These are phyloP conservation scores for Phalaenopsis aphrodite DNA, from an alignment of 106 monocot genomes.

Conservation along the genomic window DNA sequence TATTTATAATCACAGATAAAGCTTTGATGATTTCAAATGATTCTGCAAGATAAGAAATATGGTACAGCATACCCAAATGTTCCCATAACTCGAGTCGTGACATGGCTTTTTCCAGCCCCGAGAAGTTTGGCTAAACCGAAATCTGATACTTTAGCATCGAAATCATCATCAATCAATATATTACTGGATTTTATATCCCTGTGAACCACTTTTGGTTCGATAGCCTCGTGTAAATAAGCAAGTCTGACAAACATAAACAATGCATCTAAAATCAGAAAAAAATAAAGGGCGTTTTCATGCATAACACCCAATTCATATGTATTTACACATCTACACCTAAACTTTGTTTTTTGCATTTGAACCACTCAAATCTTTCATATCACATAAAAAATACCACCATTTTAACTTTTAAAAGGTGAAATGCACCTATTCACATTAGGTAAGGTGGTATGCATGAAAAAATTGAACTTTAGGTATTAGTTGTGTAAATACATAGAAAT, in stretches of 20 bases:
- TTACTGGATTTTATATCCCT: conserved; percentile 60
- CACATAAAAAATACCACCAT: too few relatives aligned
- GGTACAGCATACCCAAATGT: conserved; percentile 42
- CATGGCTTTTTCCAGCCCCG: conserved; percentile 59
- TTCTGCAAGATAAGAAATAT: conserved; percentile 1
- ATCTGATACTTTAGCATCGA: conserved; percentile 57
- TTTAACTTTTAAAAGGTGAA: too few relatives aligned
- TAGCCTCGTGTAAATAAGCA: conserved; percentile 56
- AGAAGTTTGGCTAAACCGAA: conserved; percentile 63
- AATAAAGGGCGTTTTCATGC: neutral
- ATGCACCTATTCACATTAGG: too few relatives aligned
- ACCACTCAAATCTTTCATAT: too few relatives aligned
- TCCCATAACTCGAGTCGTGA: conserved; percentile 60
- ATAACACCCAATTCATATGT: too few relatives aligned
- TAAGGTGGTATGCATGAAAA: too few relatives aligned
- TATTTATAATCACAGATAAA: neutral
- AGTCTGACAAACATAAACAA: conserved; percentile 21
- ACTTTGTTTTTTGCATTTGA: too few relatives aligned
- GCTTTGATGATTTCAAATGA: neutral
- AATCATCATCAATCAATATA: conserved; percentile 55
- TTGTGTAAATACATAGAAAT: too few relatives aligned
- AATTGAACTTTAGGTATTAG: too few relatives aligned
- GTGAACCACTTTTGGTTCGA: conserved; percentile 63
- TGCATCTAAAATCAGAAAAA: neutral
- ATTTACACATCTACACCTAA: too few relatives aligned